Base-by-base conservation (phyloP, 495 filamentous ascomycete genomes). In the Penicillium parvum region DNA sequence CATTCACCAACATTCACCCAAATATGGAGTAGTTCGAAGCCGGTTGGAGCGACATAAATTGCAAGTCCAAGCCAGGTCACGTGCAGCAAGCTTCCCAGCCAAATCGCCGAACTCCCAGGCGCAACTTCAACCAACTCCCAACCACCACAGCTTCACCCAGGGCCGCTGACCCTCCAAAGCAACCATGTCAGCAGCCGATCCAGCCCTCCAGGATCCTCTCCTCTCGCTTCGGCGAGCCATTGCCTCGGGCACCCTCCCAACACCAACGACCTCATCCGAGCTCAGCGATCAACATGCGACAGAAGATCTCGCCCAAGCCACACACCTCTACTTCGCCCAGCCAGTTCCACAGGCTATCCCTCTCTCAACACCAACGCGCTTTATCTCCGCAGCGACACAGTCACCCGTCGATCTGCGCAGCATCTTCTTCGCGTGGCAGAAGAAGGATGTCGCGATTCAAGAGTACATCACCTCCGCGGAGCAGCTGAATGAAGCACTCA, bases 381-480 rank as follows among this genome's bases (percentile, higher is more conserved):
- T 97, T 73, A 71, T 83, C 35, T 83, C 83, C 11, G 77, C 78
- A 25, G 52, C 61, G 3, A 57, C 61, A 17, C 75, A 79, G 34
- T 78, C 81, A 30, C 73, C 86, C 1, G 82, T 96, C 49, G 86
- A 96, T 61, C 77, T 99, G 27, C 88, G 92, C 62, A 87, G 83
- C 65, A 89, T 97, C 68, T 96, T 88, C 67, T 94, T 96, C 48
- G 86, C 88, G 37, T 99, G 87, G 85, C 75, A 84, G 59, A 91
- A 96, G 61, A 87, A 87, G 61, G 90, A 96, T 71, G 77, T 81
- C 44, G 77, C 83, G 26, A 88, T 95, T 57, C 82, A 84, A 7
- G 88, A 90, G 44, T 97, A 97, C 73, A 90, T 96, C 63, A 78
- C 83, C 32, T 81, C 83, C 5, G 86, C 86, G 15, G 79, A 86